Conservation (phyloP, 768 basidiomycete species). For the Lentinula edodes region DNA sequence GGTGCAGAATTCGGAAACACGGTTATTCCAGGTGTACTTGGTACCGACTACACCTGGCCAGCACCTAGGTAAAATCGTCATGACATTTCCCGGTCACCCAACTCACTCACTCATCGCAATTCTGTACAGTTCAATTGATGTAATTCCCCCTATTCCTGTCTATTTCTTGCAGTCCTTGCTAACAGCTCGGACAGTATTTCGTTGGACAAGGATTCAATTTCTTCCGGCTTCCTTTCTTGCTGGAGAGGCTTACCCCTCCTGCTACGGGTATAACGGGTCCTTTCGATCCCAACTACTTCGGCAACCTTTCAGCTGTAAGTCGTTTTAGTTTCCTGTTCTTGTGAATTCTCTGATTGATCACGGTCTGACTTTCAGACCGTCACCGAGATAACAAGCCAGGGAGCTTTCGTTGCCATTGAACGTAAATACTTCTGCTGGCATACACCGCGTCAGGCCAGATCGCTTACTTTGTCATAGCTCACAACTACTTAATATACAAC, state of each 20-base stretch:
- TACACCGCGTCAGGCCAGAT: background rate
- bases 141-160: constrained; percentile 9
- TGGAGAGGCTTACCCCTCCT: constrained; percentile 53
- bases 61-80: constrained; percentile 15
- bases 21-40: constrained; percentile 38
- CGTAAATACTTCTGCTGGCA: constrained; percentile 26
- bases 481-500: constrained; percentile 61
- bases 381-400: constrained; percentile 56
- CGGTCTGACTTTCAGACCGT: constrained; percentile 32
- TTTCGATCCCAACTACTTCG: constrained; percentile 48
- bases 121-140: constrained; percentile 27
- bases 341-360: background rate
- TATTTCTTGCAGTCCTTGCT: background rate
- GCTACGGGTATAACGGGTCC: constrained; percentile 48
- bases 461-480: constrained; percentile 28
- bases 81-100: background rate
- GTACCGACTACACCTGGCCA: constrained; percentile 43
- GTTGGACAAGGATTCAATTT: constrained; percentile 51
- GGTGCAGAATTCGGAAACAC: constrained; percentile 56
- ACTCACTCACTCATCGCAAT: background rate
- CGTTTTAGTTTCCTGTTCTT: background rate
- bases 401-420: constrained; percentile 50
- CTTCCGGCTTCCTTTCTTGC: constrained; percentile 57
- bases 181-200: constrained; percentile 43
- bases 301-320: constrained; percentile 39